phyloP scores from a whole-genome alignment of 148 eudicot species.

The Drosera capensis region DNA sequence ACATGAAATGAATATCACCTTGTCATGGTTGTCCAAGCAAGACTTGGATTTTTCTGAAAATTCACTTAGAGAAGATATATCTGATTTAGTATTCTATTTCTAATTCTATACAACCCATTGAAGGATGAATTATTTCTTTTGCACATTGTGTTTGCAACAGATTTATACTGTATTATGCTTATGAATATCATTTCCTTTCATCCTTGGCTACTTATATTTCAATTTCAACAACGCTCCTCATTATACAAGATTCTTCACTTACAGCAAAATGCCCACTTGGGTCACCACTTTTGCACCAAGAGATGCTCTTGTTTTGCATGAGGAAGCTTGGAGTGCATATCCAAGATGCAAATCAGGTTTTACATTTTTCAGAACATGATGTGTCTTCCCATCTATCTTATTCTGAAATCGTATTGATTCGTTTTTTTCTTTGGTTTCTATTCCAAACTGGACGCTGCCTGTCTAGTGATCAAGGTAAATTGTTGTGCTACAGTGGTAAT shows the following conservation, averaged over 20 bases:
- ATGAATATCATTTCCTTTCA: too few species aligned
- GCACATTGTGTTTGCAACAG: too few species aligned
- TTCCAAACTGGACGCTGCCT: constrained; percentile 2
- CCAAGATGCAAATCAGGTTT: constrained; percentile 66
- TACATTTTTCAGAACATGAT: not conserved
- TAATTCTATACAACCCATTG: too few species aligned
- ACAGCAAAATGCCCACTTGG: constrained; percentile 71
- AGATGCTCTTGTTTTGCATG: constrained; percentile 48
- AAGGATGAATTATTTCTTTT: too few species aligned
- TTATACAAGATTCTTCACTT: constrained; percentile 7
- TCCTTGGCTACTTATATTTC: too few species aligned
- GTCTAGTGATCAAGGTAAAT: constrained; percentile 37
- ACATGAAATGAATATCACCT: too few species aligned
- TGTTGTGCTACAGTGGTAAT: not conserved
- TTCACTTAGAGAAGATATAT: too few species aligned
- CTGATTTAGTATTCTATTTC: too few species aligned
- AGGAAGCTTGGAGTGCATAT: constrained; percentile 71
- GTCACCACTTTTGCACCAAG: constrained; percentile 38
- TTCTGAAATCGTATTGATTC: constrained; percentile 10
- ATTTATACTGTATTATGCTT: too few species aligned
- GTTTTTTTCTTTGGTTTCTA: constrained; percentile 3
- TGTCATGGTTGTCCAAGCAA: too few species aligned
- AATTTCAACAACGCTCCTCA: too few species aligned
- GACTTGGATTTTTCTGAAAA: too few species aligned
- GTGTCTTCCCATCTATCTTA: not conserved